Evolutionary conservation across 148 eudicot genomes (phyloP), one percentile per base, ranked within the genome.

Genomic region (Vaccinium macrocarpon): DNA sequence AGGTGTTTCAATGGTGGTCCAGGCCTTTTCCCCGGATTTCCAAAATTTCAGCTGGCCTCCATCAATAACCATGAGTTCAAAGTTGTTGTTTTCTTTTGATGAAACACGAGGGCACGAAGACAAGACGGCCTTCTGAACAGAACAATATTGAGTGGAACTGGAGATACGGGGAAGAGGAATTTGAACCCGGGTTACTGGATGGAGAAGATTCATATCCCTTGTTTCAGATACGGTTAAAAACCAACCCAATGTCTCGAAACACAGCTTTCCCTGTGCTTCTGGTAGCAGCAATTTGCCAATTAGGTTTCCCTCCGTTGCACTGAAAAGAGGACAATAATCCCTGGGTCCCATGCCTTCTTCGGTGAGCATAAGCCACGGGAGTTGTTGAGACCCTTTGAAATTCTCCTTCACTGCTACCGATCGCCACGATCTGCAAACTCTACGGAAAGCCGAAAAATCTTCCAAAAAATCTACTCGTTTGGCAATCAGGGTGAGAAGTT

Each of bases 241-340:
- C 82, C 82, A 81, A 1, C 82, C 82, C 4, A 27, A 48, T 3
- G 82, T 29, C 21, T 59, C 68, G 29, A 81, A 10, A n/a, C 48
- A 81, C 32, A 29, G 3, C 70, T 61, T 59, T 38, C 73, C 82
- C 15, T 21, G 35, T 2, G 29, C 68, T 81, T 81, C 72, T 32
- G 71, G 74, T 78, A 78, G 81, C 12, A 1, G n/a, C 70, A 64
- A 8, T 8, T 2, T 23, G 8, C 27, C 7, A 8, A 1, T 18
- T 5, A 21, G 46, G 6, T 42, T 64, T 27, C 70, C 27, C 29
- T 11, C 9, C 13, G 5, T 64, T n/a, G 27, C 8, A n/a, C 29
- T 64, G 4, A 64, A 6, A 62, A 62, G n/a, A 62, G 27, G 27
- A n/a, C 70, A 25, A 1, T 62, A 23, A 19, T 62, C 70, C 27